These are phyloP conservation scores for Penstemon barbatus DNA, from an alignment of 257 asterid species.

Conservation along the genomic window DNA sequence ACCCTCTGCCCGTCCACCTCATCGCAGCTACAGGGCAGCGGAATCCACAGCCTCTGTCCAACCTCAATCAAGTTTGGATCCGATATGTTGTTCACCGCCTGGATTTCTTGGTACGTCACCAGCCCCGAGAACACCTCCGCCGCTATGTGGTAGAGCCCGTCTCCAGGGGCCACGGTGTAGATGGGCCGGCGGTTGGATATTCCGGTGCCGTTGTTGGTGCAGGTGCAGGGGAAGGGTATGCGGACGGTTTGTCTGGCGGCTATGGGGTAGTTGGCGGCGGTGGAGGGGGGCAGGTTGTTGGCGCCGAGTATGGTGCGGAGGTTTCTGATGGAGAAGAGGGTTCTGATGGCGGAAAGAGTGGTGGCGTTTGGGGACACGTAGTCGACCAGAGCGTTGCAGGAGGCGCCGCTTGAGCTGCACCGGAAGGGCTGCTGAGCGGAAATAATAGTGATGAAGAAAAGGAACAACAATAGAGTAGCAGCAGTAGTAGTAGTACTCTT, in stretches of 20 bases:
- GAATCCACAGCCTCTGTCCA: conserved; percentile 65
- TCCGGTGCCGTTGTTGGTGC: conserved; percentile 57
- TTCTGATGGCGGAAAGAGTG: conserved; percentile 43
- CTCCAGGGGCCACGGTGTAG: conserved; percentile 57
- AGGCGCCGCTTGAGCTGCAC: conserved; percentile 19
- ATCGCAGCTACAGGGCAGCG: conserved; percentile 93
- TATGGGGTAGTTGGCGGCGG: conserved; percentile 32
- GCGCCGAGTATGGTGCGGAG: conserved; percentile 69
- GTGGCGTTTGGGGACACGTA: conserved; percentile 69
- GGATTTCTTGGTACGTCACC: conserved; percentile 46
- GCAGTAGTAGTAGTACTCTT: too few relatives aligned
- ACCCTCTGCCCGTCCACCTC: conserved; percentile 53
- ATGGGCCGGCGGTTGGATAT: conserved; percentile 50
- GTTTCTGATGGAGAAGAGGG: conserved; percentile 51
- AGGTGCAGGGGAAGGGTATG: conserved; percentile 70
- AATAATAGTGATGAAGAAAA: conserved; percentile 11
- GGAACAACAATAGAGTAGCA: too few relatives aligned
- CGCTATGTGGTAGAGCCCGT: conserved; percentile 65
- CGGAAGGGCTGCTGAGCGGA: conserved; percentile 43
- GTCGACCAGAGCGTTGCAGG: conserved; percentile 59
- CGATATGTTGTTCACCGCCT: conserved; percentile 46
- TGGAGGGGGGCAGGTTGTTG: conserved; percentile 54
- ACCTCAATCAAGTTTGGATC: conserved; percentile 32
- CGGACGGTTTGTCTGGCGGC: conserved; percentile 38
- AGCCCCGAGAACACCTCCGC: conserved; percentile 56